Percentiles rank a stretch among this genome's conserved stretches.
Conservation (phyloP, 768 basidiomycete genomes). For the Stropharia rugosoannulata region DNA sequence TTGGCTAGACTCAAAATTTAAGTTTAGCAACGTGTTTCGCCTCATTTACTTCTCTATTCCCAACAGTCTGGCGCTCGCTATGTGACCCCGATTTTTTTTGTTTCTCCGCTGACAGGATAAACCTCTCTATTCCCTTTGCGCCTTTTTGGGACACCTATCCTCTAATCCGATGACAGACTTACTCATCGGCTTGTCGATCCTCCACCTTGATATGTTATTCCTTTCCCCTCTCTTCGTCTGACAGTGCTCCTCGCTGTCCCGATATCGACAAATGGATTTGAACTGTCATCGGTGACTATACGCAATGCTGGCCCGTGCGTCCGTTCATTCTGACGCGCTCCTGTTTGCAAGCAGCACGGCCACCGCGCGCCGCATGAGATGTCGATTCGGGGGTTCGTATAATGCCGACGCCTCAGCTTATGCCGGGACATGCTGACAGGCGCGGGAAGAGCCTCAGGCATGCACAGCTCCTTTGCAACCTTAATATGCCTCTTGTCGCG, state of each 20-base stretch:
- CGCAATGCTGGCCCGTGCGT: constrained; percentile 5
- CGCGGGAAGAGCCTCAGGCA: not conserved
- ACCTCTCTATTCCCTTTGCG: constrained; percentile 1
- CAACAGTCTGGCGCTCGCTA: constrained; percentile 13
- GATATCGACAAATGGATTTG: not conserved
- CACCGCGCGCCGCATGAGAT: not conserved
- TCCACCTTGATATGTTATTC: not conserved
- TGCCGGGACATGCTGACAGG: not conserved
- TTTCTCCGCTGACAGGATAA: constrained; percentile 15
- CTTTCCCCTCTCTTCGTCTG: constrained; percentile 4
- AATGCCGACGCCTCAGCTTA: not conserved
- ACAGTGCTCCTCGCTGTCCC: not conserved
- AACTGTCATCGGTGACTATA: constrained; percentile 19
- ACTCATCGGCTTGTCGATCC: not conserved
- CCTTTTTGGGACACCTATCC: not conserved
- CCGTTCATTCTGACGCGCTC: not conserved
- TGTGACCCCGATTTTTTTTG: constrained; percentile 12
- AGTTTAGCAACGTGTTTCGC: constrained; percentile 21
- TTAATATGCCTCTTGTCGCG: not conserved
- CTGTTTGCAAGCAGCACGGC: not conserved
- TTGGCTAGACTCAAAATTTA: constrained; percentile 10
- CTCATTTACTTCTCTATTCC: constrained; percentile 10
- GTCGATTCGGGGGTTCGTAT: not conserved
- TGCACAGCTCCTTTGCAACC: not conserved
- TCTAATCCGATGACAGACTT: not conserved